Percentiles rank a stretch among this genome's conserved stretches.
Conservation (phyloP, 139 green algal species). For the Tetraselmis striata region DNA sequence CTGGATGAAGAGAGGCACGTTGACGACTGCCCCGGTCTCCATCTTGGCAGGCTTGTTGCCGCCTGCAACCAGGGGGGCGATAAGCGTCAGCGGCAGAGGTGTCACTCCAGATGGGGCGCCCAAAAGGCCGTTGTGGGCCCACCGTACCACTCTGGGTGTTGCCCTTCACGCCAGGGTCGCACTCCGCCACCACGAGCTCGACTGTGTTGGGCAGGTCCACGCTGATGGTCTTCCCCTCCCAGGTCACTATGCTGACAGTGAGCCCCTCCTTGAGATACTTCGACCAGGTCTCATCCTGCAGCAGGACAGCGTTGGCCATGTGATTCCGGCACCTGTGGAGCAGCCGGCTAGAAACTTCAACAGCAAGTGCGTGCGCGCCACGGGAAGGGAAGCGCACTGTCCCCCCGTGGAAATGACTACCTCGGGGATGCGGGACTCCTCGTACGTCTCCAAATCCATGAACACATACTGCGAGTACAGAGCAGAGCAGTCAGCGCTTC, state of each 20-base stretch:
- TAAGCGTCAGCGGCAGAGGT: too few species aligned
- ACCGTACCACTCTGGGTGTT: constrained; percentile 55
- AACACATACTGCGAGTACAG: constrained; percentile 73
- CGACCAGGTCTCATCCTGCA: constrained; percentile 65
- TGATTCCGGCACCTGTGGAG: too few species aligned
- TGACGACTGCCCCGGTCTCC: constrained; percentile 44
- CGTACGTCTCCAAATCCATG: constrained; percentile 92
- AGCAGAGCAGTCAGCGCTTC: background rate
- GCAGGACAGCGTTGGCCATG: background rate
- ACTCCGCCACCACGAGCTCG: constrained; percentile 70
- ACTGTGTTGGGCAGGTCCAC: constrained; percentile 78
- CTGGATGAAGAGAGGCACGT: constrained; percentile 81
- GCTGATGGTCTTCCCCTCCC: constrained; percentile 85
- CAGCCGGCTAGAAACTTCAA: too few species aligned
- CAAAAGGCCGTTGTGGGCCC: too few species aligned
- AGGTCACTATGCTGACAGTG: constrained; percentile 70
- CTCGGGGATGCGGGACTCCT: constrained; percentile 81
- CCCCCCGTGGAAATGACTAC: too few species aligned
- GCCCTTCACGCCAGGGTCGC: constrained; percentile 84
- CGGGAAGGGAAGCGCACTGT: too few species aligned
- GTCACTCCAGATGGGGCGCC: too few species aligned
- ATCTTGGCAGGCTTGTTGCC: constrained; percentile 84
- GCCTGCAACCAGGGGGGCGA: too few species aligned
- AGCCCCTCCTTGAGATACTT: constrained; percentile 88
- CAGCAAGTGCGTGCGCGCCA: too few species aligned